phyloP scores from a whole-genome alignment of 2,329 filamentous ascomycete genomes.

The Ilyonectria robusta region DNA sequence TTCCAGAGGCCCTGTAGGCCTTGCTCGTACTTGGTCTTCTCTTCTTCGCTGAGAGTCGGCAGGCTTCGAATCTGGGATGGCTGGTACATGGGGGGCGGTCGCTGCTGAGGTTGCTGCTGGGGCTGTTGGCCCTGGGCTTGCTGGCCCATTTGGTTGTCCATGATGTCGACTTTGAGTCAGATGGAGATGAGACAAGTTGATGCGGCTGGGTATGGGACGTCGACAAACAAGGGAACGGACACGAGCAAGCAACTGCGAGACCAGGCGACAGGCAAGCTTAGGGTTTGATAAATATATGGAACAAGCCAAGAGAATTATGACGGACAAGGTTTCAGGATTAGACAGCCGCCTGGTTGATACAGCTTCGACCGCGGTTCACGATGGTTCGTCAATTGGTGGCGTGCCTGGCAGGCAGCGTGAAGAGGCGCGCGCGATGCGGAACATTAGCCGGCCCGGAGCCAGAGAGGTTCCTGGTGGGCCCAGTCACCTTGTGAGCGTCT shows the following conservation, averaged over 20 bases:
- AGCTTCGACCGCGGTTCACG: conserved; percentile 14
- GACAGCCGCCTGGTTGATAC: conserved; percentile 5
- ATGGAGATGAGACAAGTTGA: conserved; percentile 9
- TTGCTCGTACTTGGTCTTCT: conserved; percentile 71
- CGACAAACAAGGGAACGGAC: not conserved
- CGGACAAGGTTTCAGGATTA: conserved; percentile 7
- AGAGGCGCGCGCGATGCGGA: conserved; percentile 21
- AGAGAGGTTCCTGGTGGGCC: conserved; percentile 4
- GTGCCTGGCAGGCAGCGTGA: conserved; percentile 22
- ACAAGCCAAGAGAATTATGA: conserved; percentile 2
- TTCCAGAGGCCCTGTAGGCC: conserved; percentile 69
- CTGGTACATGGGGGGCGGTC: conserved; percentile 60
- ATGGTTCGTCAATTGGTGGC: conserved; percentile 16
- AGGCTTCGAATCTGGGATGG: conserved; percentile 67
- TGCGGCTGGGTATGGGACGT: not conserved
- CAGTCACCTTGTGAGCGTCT: not conserved
- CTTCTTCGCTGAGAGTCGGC: conserved; percentile 65
- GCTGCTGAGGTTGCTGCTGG: conserved; percentile 42
- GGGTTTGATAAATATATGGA: conserved; percentile 15
- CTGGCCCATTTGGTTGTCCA: conserved; percentile 47
- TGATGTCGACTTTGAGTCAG: conserved; percentile 21
- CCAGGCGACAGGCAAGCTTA: not conserved
- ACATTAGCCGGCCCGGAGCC: conserved; percentile 21
- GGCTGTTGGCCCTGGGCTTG: conserved; percentile 42
- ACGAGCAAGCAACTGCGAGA: conserved; percentile 3